Evolutionary conservation across 345 rosid species (phyloP).

Genomic region (Hirschfeldia incana): DNA sequence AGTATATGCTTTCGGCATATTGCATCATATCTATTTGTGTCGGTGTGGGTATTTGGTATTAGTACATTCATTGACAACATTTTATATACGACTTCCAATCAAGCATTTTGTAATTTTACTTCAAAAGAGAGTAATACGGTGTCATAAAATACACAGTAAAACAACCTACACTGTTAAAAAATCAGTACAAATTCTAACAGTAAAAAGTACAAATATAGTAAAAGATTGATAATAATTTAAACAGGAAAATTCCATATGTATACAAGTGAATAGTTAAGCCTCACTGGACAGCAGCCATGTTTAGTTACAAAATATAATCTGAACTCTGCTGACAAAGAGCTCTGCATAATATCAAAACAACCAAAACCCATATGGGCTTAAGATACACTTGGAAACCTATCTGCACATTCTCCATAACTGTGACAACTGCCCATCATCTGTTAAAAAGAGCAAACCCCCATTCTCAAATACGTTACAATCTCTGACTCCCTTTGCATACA

Average conservation of each 20-base stretch:
- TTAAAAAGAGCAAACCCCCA: conserved; percentile 7
- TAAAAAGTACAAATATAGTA: background rate
- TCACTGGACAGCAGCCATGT: background rate
- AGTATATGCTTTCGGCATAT: background rate
- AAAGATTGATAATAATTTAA: background rate
- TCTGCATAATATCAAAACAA: conserved; percentile 18
- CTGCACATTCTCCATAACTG: conserved; percentile 18
- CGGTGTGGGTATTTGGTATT: background rate
- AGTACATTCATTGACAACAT: background rate
- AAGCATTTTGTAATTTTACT: background rate
- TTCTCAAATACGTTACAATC: conserved; percentile 25
- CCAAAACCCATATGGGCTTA: conserved; percentile 1
- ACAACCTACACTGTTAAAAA: background rate
- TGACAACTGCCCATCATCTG: conserved; percentile 16
- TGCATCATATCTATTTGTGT: background rate
- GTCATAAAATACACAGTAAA: background rate
- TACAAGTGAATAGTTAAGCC: background rate
- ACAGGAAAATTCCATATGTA: background rate
- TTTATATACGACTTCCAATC: background rate
- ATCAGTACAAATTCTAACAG: background rate
- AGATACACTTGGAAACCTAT: conserved; percentile 6
- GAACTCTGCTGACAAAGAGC: background rate
- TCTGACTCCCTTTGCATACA: conserved; percentile 1
- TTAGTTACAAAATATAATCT: conserved; percentile 2
- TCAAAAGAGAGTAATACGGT: background rate